Percentiles rank a stretch among this genome's conserved stretches.
Conservation (phyloP, 305 asterid genomes). For the Withania somnifera region DNA sequence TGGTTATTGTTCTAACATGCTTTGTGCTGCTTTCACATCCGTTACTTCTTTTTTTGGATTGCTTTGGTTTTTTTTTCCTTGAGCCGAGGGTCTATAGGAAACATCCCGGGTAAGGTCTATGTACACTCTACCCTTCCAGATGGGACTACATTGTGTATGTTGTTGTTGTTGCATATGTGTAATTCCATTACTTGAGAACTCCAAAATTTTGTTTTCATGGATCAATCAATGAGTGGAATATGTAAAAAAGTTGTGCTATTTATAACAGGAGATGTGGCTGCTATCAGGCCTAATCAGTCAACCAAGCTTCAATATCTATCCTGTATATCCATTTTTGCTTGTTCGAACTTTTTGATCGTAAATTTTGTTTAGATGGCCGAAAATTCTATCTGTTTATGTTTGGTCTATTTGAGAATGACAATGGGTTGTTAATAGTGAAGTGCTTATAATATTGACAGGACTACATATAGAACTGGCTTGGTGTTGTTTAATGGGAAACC, state of each 20-base stretch:
- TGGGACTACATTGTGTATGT: not conserved
- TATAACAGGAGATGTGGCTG: not conserved
- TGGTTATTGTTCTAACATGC: not conserved
- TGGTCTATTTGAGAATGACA: not conserved
- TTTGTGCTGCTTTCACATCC: not conserved
- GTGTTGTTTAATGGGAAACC: slow-evolving; percentile 47
- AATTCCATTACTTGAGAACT: not conserved
- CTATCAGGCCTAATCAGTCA: not conserved
- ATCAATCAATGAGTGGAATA: not conserved
- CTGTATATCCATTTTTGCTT: not conserved
- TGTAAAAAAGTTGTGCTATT: not conserved
- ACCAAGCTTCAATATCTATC: not conserved
- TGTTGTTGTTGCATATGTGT: not conserved
- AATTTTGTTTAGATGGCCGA: not conserved
- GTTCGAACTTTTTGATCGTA: not conserved
- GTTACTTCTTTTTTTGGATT: not conserved
- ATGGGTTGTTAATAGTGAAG: not conserved
- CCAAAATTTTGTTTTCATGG: not conserved
- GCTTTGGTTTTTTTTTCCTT: not conserved
- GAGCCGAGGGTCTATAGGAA: not conserved
- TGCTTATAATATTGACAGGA: not conserved
- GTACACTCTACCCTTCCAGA: not conserved
- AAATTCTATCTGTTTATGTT: not conserved
- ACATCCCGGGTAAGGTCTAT: not conserved
- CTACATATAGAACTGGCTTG: slow-evolving; percentile 2